Base-by-base conservation (phyloP, 2,329 filamentous ascomycete species). In the Pezicula carpinea region DNA sequence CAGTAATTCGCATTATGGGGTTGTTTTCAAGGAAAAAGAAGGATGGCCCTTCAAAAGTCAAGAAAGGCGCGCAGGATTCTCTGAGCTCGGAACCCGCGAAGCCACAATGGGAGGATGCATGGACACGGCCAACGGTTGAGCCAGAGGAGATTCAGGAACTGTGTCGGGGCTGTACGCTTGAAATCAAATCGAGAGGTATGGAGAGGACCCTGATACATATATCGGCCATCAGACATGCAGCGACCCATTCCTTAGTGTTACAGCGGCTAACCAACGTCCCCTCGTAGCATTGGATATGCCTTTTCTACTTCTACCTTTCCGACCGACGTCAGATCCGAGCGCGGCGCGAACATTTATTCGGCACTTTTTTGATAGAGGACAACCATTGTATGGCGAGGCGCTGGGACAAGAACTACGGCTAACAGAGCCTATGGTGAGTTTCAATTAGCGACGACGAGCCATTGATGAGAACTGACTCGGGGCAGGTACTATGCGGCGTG, bases 171-270 rank as follows among this genome's bases (percentile, higher is more conserved):
- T 96, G 90, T 71, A 95, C 91, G 10, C 77, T 83, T 47, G 93
- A 99, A 71, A 80, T 99, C 67, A 99, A 97, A 72, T 85, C 87
- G 51, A 81, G 91, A 87, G 92, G 92, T 96, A 82, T 59, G 80
- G 57, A 34, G 21, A n/a, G 39, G n/a, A 33, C 39, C 23, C 4
- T 36, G 48, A 32, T 55, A 54, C 51, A 43, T 53, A 38, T 48
- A 51, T 46, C 49, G 48, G 56, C 51, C 57, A 55, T 59, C 55
- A 50, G 53, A 54, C 51, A 54, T 58, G 56, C 55, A 59, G 23
- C 29, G 42, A 44, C 17, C 51, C 54, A 49, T 49, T 23, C 43
- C 40, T 38, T 46, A 26, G 39, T 46, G 31, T 31, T 44, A 41
- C 35, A 6, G 44, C 38, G 26, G 41, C 56, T 61, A 58, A 60